Percentiles rank a stretch among this genome's conserved stretches.
Evolutionary conservation across 2,329 filamentous ascomycete genomes (phyloP).

Genomic region (Arthrinium phaeospermum): DNA sequence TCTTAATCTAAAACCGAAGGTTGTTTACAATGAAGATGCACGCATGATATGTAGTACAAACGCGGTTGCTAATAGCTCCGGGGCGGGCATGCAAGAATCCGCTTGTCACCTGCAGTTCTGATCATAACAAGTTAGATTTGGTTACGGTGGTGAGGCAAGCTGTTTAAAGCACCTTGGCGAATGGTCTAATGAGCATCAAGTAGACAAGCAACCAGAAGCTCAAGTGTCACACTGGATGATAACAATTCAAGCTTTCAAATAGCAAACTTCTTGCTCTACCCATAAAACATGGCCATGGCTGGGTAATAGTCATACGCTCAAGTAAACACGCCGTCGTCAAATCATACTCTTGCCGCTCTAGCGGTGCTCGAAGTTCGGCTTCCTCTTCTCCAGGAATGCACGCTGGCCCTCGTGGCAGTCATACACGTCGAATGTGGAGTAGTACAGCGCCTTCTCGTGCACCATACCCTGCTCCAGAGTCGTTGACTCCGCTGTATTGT

Average conservation of each 20-base stretch:
- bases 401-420: conserved; percentile 49
- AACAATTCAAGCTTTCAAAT: too few relatives aligned
- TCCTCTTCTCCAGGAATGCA: conserved; percentile 48
- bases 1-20: too few relatives aligned
- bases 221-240: not conserved
- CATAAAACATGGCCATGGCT: not conserved
- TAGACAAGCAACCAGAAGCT: not conserved
- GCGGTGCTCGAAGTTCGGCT: conserved; percentile 33
- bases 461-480: conserved; percentile 46
- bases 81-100: too few relatives aligned
- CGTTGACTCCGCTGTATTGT: not conserved
- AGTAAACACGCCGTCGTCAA: not conserved
- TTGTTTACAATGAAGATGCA: too few relatives aligned
- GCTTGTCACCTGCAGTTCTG: too few relatives aligned
- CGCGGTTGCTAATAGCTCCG: too few relatives aligned
- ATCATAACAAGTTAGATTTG: too few relatives aligned
- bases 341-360: not conserved
- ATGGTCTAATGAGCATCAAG: too few relatives aligned
- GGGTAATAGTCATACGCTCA: not conserved
- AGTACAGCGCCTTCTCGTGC: conserved; percentile 43
- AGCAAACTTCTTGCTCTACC: not conserved
- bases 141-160: too few relatives aligned
- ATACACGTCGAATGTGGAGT: conserved; percentile 42
- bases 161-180: too few relatives aligned
- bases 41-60: too few relatives aligned